Conservation (phyloP, 768 basidiomycete genomes). For the Gloeostereum incarnatum region DNA sequence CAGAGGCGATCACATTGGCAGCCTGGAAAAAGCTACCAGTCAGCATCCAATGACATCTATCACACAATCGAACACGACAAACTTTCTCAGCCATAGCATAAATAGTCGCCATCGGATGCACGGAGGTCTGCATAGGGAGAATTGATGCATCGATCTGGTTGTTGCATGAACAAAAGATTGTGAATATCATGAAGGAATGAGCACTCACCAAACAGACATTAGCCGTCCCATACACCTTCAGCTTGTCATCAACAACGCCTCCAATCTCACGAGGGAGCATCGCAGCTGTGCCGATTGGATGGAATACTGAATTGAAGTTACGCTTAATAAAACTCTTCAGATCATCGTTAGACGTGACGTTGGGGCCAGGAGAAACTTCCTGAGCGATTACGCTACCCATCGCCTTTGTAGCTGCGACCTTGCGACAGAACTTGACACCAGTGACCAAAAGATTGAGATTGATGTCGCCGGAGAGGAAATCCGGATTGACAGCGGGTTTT, state of each 20-base stretch:
- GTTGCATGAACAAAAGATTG: neutral
- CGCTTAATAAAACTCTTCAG: neutral
- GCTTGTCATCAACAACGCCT: constrained; percentile 20
- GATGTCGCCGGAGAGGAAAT: constrained; percentile 10
- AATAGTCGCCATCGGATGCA: constrained; percentile 12
- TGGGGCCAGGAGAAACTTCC: constrained; percentile 19
- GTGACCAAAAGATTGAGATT: constrained; percentile 17
- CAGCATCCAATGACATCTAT: neutral
- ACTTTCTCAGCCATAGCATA: constrained; percentile 18
- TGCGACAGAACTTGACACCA: constrained; percentile 7
- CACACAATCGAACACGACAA: neutral
- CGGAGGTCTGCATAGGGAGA: constrained; percentile 12
- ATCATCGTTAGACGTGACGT: neutral
- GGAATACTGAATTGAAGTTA: constrained; percentile 7
- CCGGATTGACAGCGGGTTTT: constrained; percentile 11
- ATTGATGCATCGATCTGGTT: constrained; percentile 14
- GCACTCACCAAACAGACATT: constrained; percentile 8
- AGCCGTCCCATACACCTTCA: constrained; percentile 17
- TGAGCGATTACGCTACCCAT: constrained; percentile 1
- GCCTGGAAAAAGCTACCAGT: constrained; percentile 7
- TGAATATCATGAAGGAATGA: neutral
- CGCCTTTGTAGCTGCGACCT: neutral
- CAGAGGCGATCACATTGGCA: constrained; percentile 8
- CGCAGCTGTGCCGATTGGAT: constrained; percentile 17
- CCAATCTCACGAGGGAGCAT: constrained; percentile 23